Evolutionary conservation across 306 rosid genomes (phyloP), one percentile per base, ranked within the genome.

Genomic region (Sesbania bispinosa): DNA sequence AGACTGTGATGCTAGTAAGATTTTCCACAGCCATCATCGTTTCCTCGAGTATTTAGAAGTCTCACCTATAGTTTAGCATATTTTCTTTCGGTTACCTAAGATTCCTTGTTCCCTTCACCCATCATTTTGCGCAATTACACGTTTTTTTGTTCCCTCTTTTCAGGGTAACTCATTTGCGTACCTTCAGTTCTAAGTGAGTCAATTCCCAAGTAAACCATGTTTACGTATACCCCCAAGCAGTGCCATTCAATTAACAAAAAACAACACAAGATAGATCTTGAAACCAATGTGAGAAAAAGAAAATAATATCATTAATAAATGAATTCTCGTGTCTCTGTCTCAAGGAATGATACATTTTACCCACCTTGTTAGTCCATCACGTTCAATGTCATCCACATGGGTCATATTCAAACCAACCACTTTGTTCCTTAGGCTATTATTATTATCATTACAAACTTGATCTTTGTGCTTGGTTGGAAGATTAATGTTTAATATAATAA

Each of bases 31-130:
- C 74, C 68, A 63, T 77, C 59, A 75, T 70, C 29, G 27, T 61
- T 57, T 71, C 57, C 68, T 75, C 63, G 33, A 67, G 73, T 64
- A 66, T 80, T 68, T 75, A 66, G 59, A 63, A 77, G 72, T 59
- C 66, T 77, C 78, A 23, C 67, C 70, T 54, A 67, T 54, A 33
- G 65, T 70, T 81, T 82, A 78, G 29, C 76, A 78, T 81, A 60
- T 79, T 81, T 83, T 51, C 52, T 81, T 80, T 68, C 84, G 78
- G 80, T 84, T 77, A 61, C 85, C 86, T 26, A 67, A 86, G 87
- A 86, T 84, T 90, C 88, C 74, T 57, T 86, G 85, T 86, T 79
- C 81, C 92, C 87, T 81, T 67, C 82, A 81, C 84, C 53, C 79
- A 74, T 71, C 72, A 67, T 75, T 71, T 78, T 62, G 69, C 75